Evolutionary conservation across 495 filamentous ascomycete genomes (phyloP), one percentile per base, ranked within the genome.

Genomic region (Talaromyces ruber): DNA sequence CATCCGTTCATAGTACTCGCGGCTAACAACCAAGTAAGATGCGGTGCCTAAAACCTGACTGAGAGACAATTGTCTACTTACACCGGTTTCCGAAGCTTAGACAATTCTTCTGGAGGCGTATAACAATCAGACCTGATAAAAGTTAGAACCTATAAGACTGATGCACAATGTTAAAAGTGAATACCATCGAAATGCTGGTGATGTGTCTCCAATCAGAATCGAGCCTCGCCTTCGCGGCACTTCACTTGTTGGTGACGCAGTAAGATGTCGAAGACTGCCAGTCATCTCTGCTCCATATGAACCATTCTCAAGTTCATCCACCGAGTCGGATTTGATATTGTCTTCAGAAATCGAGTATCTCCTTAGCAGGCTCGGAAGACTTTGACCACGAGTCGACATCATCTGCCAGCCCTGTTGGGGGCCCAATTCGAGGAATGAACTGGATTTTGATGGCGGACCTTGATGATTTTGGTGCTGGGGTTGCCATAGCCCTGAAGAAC

Each of bases 1-100:
- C 66, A 82, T 92, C 6, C 88, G 83, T 71, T 92, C 86, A 70
- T 97, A 93, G 74, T 94, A 96, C 69, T 87, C 63, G 21, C 91
- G 87, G 22, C 75, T 77, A 21, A 14, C 37, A 43, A 26, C 43
- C 1, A 47, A n/a, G 37, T 64, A 16, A 54, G 18, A 12, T 60
- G 7, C 11, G 25, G 1, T 32, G n/a, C 11, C 6, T 12, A 12
- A 8, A 25, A 24, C 29, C 29, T 11, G 18, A 24, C 24, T 34
- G 16, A 7, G 29, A 30, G 34, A 9, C 30, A 51, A 51, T 51
- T 57, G 26, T 32, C 5, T 11, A 61, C 71, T 28, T 67, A 76
- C 75, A 77, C 64, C 39, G 66, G 50, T 43, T 70, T 71, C 4
- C 67, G 61, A 14, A 76, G 64, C 18, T 47, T 59, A 53, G 70